These are phyloP conservation scores for Teunomyces kruisii DNA, from an alignment of 805 yeast species.

Conservation along the genomic window DNA sequence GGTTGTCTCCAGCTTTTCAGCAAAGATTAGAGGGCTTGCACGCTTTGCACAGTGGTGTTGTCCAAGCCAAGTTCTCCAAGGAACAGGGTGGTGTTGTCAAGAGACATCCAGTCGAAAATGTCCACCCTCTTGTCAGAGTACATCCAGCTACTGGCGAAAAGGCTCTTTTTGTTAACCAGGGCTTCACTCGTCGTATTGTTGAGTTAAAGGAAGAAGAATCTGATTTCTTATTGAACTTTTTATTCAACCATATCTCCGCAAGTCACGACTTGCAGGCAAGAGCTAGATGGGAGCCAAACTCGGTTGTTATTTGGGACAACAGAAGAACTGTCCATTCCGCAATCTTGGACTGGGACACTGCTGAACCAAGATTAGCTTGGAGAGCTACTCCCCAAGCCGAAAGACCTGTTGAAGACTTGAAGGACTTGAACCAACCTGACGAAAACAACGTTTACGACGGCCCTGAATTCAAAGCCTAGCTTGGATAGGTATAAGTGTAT, in stretches of 20 bases:
- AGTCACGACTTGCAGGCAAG: constrained; percentile 65
- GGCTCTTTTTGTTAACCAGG: constrained; percentile 54
- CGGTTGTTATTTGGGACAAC: constrained; percentile 80
- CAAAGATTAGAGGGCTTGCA: constrained; percentile 58
- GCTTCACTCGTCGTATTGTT: constrained; percentile 64
- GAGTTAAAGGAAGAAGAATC: constrained; percentile 76
- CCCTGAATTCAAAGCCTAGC: neutral
- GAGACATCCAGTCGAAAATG: constrained; percentile 59
- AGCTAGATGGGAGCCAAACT: constrained; percentile 67
- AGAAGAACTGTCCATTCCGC: constrained; percentile 71
- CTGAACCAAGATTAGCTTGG: constrained; percentile 68
- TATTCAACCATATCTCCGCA: constrained; percentile 52
- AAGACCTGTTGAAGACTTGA: constrained; percentile 53
- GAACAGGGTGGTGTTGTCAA: constrained; percentile 61
- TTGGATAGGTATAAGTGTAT: neutral
- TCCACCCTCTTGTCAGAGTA: constrained; percentile 69
- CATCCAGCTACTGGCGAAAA: constrained; percentile 73
- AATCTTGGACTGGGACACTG: constrained; percentile 67
- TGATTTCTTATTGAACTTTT: constrained; percentile 55
- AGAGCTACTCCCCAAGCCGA: constrained; percentile 75
- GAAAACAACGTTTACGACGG: constrained; percentile 14
- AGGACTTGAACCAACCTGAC: constrained; percentile 33
- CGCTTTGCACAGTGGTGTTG: constrained; percentile 68
- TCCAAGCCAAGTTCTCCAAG: constrained; percentile 62
- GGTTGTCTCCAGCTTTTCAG: constrained; percentile 66